Evolutionary conservation across 352 stramenopile genomes (phyloP).

Genomic region (Pythium inflatum): DNA sequence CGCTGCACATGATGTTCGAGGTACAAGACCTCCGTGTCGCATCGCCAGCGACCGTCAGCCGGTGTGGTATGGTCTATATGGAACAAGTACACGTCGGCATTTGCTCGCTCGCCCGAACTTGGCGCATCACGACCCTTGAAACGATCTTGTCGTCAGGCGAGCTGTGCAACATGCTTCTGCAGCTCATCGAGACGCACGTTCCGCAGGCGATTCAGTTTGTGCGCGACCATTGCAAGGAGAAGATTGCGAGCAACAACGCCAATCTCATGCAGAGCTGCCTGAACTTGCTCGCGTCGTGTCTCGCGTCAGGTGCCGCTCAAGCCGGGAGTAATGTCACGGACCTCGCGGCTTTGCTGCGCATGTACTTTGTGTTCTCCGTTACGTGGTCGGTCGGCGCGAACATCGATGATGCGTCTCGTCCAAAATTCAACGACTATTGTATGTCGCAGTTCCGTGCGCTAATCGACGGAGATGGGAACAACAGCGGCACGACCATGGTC

Average conservation of each 20-base stretch:
- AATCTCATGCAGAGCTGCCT: slow-evolving; percentile 90
- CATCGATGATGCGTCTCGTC: slow-evolving; percentile 78
- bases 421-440: slow-evolving; percentile 90
- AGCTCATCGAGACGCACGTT: slow-evolving; percentile 84
- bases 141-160: slow-evolving; percentile 61
- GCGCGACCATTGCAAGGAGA: slow-evolving; percentile 88
- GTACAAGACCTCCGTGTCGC: slow-evolving; percentile 90
- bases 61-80: slow-evolving; percentile 94
- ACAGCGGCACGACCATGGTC: slow-evolving; percentile 36
- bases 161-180: slow-evolving; percentile 66
- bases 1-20: slow-evolving; percentile 94
- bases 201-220: slow-evolving; percentile 86
- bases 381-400: slow-evolving; percentile 89
- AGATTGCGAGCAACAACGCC: slow-evolving; percentile 85
- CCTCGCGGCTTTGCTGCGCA: slow-evolving; percentile 61
- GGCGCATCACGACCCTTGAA: slow-evolving; percentile 76
- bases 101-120: slow-evolving; percentile 71
- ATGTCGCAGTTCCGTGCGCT: slow-evolving; percentile 65
- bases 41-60: slow-evolving; percentile 87
- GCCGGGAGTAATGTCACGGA: slow-evolving; percentile 53
- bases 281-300: slow-evolving; percentile 84
- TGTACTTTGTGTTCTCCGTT: slow-evolving; percentile 90
- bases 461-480: slow-evolving; percentile 55
- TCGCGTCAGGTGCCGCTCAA: slow-evolving; percentile 48
- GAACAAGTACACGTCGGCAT: slow-evolving; percentile 87